phyloP scores from a whole-genome alignment of 139 green algal genomes.

The Microglena sp. region DNA sequence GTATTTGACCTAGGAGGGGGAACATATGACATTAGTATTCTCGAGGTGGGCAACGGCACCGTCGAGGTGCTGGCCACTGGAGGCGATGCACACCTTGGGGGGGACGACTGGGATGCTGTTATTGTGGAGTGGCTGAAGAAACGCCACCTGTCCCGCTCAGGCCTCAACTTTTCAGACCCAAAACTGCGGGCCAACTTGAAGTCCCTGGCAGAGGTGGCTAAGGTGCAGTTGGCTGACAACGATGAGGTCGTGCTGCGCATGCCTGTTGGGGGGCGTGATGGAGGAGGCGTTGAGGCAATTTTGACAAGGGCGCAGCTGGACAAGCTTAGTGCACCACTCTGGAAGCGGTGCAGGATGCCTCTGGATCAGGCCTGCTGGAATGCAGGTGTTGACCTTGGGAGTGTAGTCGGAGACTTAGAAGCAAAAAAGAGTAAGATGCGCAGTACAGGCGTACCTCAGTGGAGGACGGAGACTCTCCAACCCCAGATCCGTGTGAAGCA shows the following conservation, averaged over 20 bases:
- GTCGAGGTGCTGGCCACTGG: conserved; percentile 15
- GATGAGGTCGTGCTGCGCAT: conserved; percentile 25
- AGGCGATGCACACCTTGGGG: conserved; percentile 71
- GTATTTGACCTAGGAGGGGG: conserved; percentile 87
- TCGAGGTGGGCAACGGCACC: conserved; percentile 60
- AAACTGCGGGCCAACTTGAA: conserved; percentile 41
- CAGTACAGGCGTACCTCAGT: conserved; percentile 22
- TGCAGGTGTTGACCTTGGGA: conserved; percentile 62
- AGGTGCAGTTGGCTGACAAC: conserved; percentile 51
- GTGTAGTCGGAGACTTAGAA: conserved; percentile 31
- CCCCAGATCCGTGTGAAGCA: conserved; percentile 51
- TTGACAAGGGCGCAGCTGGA: conserved; percentile 54
- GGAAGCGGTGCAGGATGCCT: conserved; percentile 43
- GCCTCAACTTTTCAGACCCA: conserved; percentile 18
- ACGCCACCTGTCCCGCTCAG: conserved; percentile 30
- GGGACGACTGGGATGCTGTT: conserved; percentile 74
- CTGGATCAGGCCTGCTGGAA: conserved; percentile 66
- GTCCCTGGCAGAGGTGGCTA: conserved; percentile 61
- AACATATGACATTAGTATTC: conserved; percentile 79
- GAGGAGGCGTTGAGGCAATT: background rate
- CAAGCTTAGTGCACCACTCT: conserved; percentile 47
- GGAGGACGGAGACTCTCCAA: conserved; percentile 34
- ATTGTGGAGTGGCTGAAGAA: conserved; percentile 55
- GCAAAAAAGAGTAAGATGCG: conserved; percentile 25
- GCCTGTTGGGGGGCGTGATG: background rate